Evolutionary conservation across 345 rosid genomes (phyloP).

Genomic region (Raphanus raphanistrum): DNA sequence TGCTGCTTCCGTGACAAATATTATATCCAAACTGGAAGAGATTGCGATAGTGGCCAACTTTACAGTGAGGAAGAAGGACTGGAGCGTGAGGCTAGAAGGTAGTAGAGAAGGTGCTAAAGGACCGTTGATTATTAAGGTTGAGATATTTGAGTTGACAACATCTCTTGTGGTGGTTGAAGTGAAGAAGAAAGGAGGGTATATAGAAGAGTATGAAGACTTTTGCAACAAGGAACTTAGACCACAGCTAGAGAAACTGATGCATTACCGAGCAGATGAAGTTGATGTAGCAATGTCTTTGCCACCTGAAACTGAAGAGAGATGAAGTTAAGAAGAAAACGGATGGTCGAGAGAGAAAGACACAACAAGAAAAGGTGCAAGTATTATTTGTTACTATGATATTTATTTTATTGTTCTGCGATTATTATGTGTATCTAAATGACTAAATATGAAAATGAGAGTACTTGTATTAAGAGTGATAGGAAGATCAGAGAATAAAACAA

Average conservation of each 20-base stretch:
- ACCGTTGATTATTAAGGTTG: constrained; percentile 58
- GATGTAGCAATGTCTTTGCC: constrained; percentile 45
- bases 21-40: constrained; percentile 66
- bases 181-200: constrained; percentile 91
- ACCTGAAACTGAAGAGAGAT: constrained; percentile 57
- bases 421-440: neutral
- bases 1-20: constrained; percentile 57
- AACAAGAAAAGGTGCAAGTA: constrained; percentile 27
- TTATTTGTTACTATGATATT: constrained; percentile 12
- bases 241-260: constrained; percentile 65
- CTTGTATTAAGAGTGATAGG: constrained; percentile 36
- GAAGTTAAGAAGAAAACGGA: constrained; percentile 9
- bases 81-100: constrained; percentile 70
- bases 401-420: constrained; percentile 1
- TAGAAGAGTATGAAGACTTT: constrained; percentile 83
- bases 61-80: constrained; percentile 73
- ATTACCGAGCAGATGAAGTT: constrained; percentile 45
- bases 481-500: constrained; percentile 15
- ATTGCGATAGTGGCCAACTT: constrained; percentile 57
- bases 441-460: constrained; percentile 21
- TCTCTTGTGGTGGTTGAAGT: constrained; percentile 78
- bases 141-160: constrained; percentile 63
- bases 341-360: constrained; percentile 36
- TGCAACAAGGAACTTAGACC: constrained; percentile 77
- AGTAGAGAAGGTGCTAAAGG: constrained; percentile 66